phyloP scores from a whole-genome alignment of 2,329 filamentous ascomycete genomes.

The Elsinoe ampelina region DNA sequence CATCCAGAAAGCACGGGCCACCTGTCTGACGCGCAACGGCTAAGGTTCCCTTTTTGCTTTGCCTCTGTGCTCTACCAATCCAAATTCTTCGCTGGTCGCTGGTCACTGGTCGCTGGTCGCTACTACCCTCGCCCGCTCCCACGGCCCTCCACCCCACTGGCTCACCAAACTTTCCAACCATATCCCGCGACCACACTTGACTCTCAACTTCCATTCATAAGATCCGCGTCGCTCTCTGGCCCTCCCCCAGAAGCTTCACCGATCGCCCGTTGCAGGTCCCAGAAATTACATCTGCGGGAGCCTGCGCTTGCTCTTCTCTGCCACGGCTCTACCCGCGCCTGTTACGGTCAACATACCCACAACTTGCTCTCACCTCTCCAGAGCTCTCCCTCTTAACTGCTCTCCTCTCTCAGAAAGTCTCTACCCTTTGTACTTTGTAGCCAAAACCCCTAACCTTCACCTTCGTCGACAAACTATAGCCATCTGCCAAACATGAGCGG shows the following conservation, averaged over 20 bases:
- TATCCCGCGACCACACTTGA: constrained; percentile 7
- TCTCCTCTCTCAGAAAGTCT: not conserved
- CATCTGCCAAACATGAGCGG: constrained; percentile 24
- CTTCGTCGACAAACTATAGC: not conserved
- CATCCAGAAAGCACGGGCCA: not conserved
- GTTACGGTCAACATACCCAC: not conserved
- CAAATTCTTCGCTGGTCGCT: not conserved
- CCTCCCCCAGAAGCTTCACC: constrained; percentile 1
- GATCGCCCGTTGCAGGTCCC: not conserved
- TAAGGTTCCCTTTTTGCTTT: constrained; percentile 7
- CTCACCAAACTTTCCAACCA: constrained; percentile 2
- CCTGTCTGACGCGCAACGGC: constrained; percentile 7
- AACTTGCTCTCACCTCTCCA: not conserved
- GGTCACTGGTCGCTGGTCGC: not conserved
- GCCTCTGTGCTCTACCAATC: not conserved
- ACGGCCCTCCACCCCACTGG: not conserved
- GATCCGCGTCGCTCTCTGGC: not conserved
- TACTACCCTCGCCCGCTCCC: constrained; percentile 4
- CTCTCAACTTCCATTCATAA: constrained; percentile 4
- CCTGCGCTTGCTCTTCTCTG: not conserved
- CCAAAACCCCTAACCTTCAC: not conserved
- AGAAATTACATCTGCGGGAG: constrained; percentile 1
- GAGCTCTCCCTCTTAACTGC: not conserved
- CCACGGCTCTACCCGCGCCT: not conserved
- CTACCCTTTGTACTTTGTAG: not conserved